Evolutionary conservation across 1,139 yeast genomes (phyloP), one percentile per base, ranked within the genome.

Genomic region (Blastobotrys aristatus): DNA sequence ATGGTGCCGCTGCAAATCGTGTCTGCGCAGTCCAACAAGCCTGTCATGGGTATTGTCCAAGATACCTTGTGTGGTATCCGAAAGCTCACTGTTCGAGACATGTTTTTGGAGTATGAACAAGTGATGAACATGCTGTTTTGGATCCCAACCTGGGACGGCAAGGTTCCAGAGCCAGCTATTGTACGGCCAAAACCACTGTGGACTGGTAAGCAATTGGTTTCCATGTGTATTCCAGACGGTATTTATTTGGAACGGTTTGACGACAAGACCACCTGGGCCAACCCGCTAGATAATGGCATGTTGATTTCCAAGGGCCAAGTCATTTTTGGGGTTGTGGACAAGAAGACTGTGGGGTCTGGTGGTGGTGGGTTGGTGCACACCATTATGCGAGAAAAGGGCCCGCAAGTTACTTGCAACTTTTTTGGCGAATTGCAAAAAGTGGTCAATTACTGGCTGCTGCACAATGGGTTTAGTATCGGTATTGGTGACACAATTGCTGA

Each of bases 401-500:
- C 97, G 17, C 75, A 80, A 54, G 80, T 82, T 6, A 88, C 97
- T 74, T 94, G 97, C 13, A 85, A 82, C 61, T 77, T 94, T 62
- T 90, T 94, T 64, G 89, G 97, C 66, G 85, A 88, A 55, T 79
- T 92, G 53, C 98, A 94, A 69, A 90, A 89, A 65, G 95, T 92
- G 52, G 96, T 89, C 41, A 94, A 94, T 68, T 94, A 78, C 67
- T 94, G 98, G 99, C 76, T 94, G 54, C 75, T 94, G 50, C 98
- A 94, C 65, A 87, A 87, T 62, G 97, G 98, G 50, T 94, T 94
- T 71, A 89, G 97, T 16, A 94, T 94, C 61, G 99, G 99, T 78
- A 92, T 94, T 70, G 98, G 98, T 75, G 99, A 94, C 70, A 94
- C 98, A 3, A 92, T 94, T 73, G 98, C 98, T 43, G 98, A 94